phyloP scores from a whole-genome alignment of 2,329 filamentous ascomycete genomes.

The Hypoxylon sp. region DNA sequence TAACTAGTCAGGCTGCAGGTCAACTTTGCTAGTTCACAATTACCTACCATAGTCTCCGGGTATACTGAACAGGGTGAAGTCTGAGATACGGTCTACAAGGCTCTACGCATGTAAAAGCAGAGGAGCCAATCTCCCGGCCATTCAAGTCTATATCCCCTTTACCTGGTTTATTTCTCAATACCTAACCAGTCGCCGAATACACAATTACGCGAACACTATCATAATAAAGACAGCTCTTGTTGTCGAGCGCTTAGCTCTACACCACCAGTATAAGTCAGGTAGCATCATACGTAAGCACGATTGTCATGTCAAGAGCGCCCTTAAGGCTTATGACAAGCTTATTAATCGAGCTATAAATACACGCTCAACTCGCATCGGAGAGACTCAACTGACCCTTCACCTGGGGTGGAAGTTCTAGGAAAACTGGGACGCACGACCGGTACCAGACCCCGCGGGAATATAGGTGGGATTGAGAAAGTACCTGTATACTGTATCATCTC shows the following conservation, averaged over 20 bases:
- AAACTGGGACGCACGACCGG: neutral
- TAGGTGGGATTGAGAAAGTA: neutral
- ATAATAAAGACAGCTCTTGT: neutral
- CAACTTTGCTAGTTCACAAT: neutral
- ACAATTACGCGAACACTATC: no score
- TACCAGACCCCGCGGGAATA: neutral
- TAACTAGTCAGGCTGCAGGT: neutral
- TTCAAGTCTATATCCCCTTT: neutral
- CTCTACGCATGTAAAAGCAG: neutral
- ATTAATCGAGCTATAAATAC: conserved; percentile 23
- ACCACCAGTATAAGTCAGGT: neutral
- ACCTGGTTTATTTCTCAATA: neutral
- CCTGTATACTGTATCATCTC: neutral
- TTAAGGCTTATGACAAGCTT: conserved; percentile 19
- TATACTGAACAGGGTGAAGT: neutral
- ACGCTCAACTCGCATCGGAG: neutral
- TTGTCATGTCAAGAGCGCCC: neutral
- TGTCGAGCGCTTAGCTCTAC: neutral
- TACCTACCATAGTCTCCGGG: neutral
- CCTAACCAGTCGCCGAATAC: no score
- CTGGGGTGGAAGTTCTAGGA: neutral
- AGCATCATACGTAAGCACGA: conserved; percentile 3
- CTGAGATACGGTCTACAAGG: neutral
- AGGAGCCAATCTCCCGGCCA: neutral
- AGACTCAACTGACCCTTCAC: neutral